Conservation (phyloP, 108 stramenopile genomes). For the Conticribra guillardii region DNA sequence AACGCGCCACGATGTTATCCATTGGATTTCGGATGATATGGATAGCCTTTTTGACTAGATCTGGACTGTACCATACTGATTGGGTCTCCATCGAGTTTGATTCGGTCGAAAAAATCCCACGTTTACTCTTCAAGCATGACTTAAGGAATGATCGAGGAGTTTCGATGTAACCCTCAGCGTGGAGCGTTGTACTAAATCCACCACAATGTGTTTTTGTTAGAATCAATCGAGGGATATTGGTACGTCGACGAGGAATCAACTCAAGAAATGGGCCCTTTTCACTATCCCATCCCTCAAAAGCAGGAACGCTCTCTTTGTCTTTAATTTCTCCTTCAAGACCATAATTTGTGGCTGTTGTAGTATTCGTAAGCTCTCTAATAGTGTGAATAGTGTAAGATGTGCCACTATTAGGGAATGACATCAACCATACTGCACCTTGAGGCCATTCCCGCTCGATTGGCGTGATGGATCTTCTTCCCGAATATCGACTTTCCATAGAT, state of each 20-base stretch:
- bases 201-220: slow-evolving; percentile 68
- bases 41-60: slow-evolving; percentile 39
- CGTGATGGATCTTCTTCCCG: not conserved
- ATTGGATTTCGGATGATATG: slow-evolving; percentile 50
- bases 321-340: slow-evolving; percentile 57
- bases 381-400: slow-evolving; percentile 48
- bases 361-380: slow-evolving; percentile 52
- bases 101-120: slow-evolving; percentile 14
- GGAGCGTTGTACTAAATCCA: slow-evolving; percentile 27
- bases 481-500: not conserved
- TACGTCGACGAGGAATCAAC: slow-evolving; percentile 40
- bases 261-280: slow-evolving; percentile 52
- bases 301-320: slow-evolving; percentile 48
- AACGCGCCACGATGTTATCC: slow-evolving; percentile 53
- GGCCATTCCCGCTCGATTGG: not conserved
- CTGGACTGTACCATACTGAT: slow-evolving; percentile 15
- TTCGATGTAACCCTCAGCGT: slow-evolving; percentile 19
- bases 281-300: slow-evolving; percentile 7
- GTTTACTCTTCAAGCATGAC: slow-evolving; percentile 30
- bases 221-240: slow-evolving; percentile 41
- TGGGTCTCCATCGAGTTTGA: not conserved
- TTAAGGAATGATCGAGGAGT: slow-evolving; percentile 35
- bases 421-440: slow-evolving; percentile 28
- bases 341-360: slow-evolving; percentile 69
- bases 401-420: slow-evolving; percentile 21